Evolutionary conservation across 441 rosid species (phyloP).

Genomic region (Erysimum pusillum): DNA sequence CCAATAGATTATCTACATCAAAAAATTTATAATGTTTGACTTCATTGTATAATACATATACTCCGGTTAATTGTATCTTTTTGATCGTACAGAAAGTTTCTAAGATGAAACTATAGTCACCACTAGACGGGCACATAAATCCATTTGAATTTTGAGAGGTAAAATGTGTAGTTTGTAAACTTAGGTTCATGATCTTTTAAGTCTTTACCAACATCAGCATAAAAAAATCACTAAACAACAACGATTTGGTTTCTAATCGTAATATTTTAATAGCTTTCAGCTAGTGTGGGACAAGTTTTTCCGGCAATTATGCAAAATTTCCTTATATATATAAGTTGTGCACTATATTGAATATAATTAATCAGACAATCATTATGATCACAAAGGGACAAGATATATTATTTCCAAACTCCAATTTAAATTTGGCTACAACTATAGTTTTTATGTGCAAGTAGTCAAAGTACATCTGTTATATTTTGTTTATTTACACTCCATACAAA

Average conservation of each 20-base stretch:
- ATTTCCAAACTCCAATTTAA: constrained; percentile 37
- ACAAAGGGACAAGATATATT: constrained; percentile 42
- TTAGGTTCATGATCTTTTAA: neutral
- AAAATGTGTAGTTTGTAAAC: constrained; percentile 4
- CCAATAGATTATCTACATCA: neutral
- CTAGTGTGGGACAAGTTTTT: constrained; percentile 30
- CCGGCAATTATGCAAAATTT: constrained; percentile 42
- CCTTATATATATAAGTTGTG: neutral
- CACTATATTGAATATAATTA: constrained; percentile 31
- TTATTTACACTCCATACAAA: constrained; percentile 19
- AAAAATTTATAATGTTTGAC: too few species aligned
- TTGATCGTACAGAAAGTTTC: neutral
- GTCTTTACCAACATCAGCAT: constrained; percentile 39
- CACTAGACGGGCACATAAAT: neutral
- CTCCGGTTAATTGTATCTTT: neutral
- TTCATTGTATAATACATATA: neutral
- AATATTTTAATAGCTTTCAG: constrained; percentile 30
- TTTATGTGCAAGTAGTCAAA: constrained; percentile 41
- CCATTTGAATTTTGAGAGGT: neutral
- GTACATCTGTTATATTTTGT: constrained; percentile 39
- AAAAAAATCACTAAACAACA: constrained; percentile 29
- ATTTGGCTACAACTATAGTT: constrained; percentile 31
- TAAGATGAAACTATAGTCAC: constrained; percentile 8
- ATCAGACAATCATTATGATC: constrained; percentile 44
- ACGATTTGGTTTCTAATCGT: constrained; percentile 34